These are phyloP conservation scores for Chlamydomonas sphaeroides DNA, from an alignment of 139 green algal species.

Conservation along the genomic window DNA sequence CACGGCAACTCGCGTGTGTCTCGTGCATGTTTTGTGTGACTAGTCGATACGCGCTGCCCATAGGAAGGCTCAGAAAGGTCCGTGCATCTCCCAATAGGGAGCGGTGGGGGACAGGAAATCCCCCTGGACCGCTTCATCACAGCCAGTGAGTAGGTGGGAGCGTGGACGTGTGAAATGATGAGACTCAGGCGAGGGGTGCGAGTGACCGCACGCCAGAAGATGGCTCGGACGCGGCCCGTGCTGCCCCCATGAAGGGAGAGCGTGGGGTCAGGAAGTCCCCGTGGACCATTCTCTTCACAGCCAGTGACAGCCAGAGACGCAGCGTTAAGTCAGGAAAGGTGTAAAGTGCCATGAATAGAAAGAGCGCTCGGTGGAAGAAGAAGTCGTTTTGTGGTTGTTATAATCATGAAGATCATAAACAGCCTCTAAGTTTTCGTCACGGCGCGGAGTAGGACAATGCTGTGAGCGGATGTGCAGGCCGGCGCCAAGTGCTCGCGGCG, in stretches of 20 bases:
- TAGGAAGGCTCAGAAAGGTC: slow-evolving; percentile 6
- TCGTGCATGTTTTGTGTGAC: too few species aligned
- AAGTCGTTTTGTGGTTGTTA: slow-evolving; percentile 55
- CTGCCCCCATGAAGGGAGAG: background rate
- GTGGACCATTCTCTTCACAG: slow-evolving; percentile 4
- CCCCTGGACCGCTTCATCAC: slow-evolving; percentile 8
- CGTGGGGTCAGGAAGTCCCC: slow-evolving; percentile 16
- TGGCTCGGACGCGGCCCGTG: background rate
- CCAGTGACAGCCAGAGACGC: background rate
- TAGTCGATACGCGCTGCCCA: too few species aligned
- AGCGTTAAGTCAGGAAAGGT: background rate
- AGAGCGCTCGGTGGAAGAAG: slow-evolving; percentile 53
- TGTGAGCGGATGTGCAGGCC: slow-evolving; percentile 23
- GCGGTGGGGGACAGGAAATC: background rate
- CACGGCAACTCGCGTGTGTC: too few species aligned
- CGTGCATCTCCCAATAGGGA: background rate
- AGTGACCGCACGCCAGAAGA: too few species aligned
- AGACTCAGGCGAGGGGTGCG: too few species aligned
- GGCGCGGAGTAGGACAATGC: too few species aligned
- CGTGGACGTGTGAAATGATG: too few species aligned
- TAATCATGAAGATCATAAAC: slow-evolving; percentile 60
- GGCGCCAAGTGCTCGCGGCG: slow-evolving; percentile 22
- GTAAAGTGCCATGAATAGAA: background rate
- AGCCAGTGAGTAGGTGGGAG: too few species aligned
- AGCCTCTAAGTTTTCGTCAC: slow-evolving; percentile 58